Evolutionary conservation across 345 rosid species (phyloP).

Genomic region (Leavenworthia alabamica): DNA sequence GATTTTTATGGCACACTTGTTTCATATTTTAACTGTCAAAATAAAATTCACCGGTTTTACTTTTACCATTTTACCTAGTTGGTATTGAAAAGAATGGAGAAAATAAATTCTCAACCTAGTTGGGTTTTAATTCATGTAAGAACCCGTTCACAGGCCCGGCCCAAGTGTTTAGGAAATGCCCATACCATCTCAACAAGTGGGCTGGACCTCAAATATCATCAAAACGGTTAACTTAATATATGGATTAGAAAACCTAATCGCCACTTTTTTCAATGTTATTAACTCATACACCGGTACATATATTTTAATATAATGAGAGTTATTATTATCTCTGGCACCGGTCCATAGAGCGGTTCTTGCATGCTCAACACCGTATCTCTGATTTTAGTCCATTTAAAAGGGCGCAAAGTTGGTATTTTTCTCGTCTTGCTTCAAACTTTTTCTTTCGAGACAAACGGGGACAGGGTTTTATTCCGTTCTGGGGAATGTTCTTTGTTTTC

Average conservation of each 20-base stretch:
- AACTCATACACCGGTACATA: no score
- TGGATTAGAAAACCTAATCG: no score
- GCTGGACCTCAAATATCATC: no score
- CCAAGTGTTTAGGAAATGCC: no score
- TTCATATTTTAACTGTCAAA: background rate
- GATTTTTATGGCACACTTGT: background rate
- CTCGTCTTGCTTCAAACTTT: background rate
- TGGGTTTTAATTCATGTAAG: no score
- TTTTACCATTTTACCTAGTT: no score
- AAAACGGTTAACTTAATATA: no score
- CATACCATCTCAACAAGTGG: no score
- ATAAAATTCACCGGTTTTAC: background rate
- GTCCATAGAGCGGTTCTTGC: conserved; percentile 7
- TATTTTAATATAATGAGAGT: background rate
- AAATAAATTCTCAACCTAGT: no score
- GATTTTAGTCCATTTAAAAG: no score
- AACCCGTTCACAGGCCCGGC: no score
- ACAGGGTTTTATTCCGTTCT: background rate
- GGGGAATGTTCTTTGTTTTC: conserved; percentile 24
- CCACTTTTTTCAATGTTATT: no score
- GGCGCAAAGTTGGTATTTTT: conserved; percentile 9
- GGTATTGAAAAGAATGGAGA: background rate
- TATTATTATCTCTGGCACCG: background rate
- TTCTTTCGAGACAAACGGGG: conserved; percentile 8
- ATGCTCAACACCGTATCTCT: conserved; percentile 21